phyloP scores from a whole-genome alignment of 331 rosid species.

The Erythrophleum ivorense region DNA sequence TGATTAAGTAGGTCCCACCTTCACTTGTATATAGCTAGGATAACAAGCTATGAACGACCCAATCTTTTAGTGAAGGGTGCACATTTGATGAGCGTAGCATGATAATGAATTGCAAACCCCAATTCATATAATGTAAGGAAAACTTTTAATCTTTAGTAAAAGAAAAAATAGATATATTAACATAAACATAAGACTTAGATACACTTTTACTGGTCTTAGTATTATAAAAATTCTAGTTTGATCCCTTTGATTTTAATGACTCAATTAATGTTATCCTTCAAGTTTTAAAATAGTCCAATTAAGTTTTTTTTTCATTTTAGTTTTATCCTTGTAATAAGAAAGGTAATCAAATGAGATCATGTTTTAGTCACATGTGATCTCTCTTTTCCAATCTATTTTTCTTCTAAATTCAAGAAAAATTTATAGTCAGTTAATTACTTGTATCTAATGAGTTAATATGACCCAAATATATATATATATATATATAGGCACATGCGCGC shows the following conservation, averaged over 20 bases:
- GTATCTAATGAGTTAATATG: no score
- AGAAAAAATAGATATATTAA: neutral
- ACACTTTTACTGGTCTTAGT: neutral
- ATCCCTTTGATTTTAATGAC: neutral
- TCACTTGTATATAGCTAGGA: slow-evolving; percentile 17
- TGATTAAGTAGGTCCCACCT: slow-evolving; percentile 48
- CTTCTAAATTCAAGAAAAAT: neutral
- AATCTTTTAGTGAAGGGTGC: slow-evolving; percentile 30
- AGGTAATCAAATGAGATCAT: neutral
- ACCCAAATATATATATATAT: no score
- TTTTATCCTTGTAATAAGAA: no score
- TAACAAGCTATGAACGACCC: slow-evolving; percentile 1
- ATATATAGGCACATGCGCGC: no score
- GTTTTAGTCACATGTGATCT: neutral
- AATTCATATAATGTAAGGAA: neutral
- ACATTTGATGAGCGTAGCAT: slow-evolving; percentile 34
- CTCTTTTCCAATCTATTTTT: neutral
- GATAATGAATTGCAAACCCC: slow-evolving; percentile 35
- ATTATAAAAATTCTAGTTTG: no score
- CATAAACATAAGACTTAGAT: neutral
- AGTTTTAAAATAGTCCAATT: no score
- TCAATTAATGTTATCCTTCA: neutral
- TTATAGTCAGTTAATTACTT: no score
- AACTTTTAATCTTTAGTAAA: no score
- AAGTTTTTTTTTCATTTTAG: no score